Percentiles rank a stretch among this genome's conserved stretches.
These are phyloP conservation scores for Phytophthora pluvialis DNA, from an alignment of 352 stramenopile genomes.

Conservation along the genomic window DNA sequence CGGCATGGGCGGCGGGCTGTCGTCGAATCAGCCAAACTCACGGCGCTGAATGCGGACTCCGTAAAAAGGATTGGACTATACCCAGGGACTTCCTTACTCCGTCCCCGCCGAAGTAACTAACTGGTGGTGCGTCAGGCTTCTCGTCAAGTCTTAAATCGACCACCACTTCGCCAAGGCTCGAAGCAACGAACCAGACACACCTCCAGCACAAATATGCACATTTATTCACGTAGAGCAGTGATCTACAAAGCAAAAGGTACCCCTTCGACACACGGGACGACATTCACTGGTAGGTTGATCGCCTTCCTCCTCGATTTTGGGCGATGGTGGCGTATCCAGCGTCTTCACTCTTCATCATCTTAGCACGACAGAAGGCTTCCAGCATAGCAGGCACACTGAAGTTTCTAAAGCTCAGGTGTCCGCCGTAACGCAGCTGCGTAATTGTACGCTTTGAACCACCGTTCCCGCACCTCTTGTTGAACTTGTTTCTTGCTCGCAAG, in stretches of 20 bases:
- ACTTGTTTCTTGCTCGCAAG: slow-evolving; percentile 41
- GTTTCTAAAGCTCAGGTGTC: slow-evolving; percentile 44
- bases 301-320: slow-evolving; percentile 16
- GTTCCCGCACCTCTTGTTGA: slow-evolving; percentile 38
- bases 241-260: background rate
- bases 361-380: slow-evolving; percentile 52
- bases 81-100: too few species aligned
- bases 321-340: background rate
- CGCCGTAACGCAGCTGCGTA: slow-evolving; percentile 47
- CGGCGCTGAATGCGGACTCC: slow-evolving; percentile 31
- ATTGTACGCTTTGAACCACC: slow-evolving; percentile 64
- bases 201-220: slow-evolving; percentile 6
- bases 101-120: background rate
- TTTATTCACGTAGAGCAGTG: slow-evolving; percentile 10
- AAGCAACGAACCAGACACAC: slow-evolving; percentile 4
- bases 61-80: too few species aligned
- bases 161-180: background rate
- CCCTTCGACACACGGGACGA: background rate
- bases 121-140: background rate
- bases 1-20: slow-evolving; percentile 51
- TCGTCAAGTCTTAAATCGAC: background rate
- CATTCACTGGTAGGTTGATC: background rate
- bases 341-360: slow-evolving; percentile 17
- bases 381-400: slow-evolving; percentile 64
- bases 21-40: slow-evolving; percentile 56